Evolutionary conservation across 2,329 filamentous ascomycete genomes (phyloP).

Genomic region (Colletotrichum chlorophyti): DNA sequence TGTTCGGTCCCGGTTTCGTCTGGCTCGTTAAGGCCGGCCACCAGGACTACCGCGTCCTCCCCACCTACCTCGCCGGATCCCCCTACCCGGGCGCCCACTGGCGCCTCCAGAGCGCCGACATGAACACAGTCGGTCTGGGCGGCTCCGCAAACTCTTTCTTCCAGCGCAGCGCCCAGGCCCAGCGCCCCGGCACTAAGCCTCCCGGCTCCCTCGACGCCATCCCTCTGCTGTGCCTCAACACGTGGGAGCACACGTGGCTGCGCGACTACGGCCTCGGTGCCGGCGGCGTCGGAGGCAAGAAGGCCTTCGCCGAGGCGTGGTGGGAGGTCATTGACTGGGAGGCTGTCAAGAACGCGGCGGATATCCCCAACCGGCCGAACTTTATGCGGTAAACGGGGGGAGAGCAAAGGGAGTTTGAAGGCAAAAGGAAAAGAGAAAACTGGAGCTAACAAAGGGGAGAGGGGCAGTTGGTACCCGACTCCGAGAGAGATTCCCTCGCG

Average conservation of each 20-base stretch:
- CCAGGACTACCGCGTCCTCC: slow-evolving; percentile 71
- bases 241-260: slow-evolving; percentile 95
- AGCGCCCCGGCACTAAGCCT: slow-evolving; percentile 46
- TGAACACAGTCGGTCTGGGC: slow-evolving; percentile 65
- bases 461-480: too few relatives aligned
- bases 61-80: slow-evolving; percentile 90
- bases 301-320: slow-evolving; percentile 78
- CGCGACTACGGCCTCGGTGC: slow-evolving; percentile 73
- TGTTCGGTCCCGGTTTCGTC: slow-evolving; percentile 97
- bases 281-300: slow-evolving; percentile 74
- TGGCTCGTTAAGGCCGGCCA: slow-evolving; percentile 78
- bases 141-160: slow-evolving; percentile 46
- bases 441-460: too few relatives aligned
- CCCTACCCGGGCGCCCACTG: slow-evolving; percentile 87
- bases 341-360: slow-evolving; percentile 59
- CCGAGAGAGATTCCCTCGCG: too few relatives aligned
- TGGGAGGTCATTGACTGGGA: slow-evolving; percentile 91
- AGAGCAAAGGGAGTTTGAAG: too few relatives aligned
- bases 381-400: slow-evolving; percentile 3
- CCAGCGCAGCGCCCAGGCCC: slow-evolving; percentile 42
- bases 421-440: too few relatives aligned
- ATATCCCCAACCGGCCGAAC: slow-evolving; percentile 13
- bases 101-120: slow-evolving; percentile 72
- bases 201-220: slow-evolving; percentile 73
- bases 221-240: slow-evolving; percentile 90